A percentile compares a stretch with the other conserved stretches of the same genome.
Conservation (phyloP, 495 filamentous ascomycete genomes). For the Aspergillus wentii region DNA sequence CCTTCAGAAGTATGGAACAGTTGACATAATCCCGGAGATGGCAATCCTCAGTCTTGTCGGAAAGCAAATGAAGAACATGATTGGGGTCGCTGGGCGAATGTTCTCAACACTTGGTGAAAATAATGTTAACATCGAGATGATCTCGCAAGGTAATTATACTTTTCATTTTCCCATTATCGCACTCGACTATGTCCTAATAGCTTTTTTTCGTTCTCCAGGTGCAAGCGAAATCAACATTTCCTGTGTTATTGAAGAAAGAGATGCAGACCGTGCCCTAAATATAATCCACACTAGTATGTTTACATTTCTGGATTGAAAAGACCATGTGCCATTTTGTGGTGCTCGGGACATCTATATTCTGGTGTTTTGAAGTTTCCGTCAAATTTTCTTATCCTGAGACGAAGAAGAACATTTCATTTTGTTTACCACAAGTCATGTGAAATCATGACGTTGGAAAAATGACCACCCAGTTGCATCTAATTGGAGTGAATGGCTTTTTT, state of each 20-base stretch:
- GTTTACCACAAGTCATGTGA: too few relatives aligned
- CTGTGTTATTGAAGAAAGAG: slow-evolving; percentile 88
- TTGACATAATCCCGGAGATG: slow-evolving; percentile 82
- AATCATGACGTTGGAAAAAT: too few relatives aligned
- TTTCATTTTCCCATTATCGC: too few relatives aligned
- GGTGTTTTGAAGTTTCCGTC: too few relatives aligned
- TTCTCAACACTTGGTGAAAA: slow-evolving; percentile 85
- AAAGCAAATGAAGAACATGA: slow-evolving; percentile 91
- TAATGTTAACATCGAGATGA: slow-evolving; percentile 95
- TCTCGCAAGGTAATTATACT: slow-evolving; percentile 73
- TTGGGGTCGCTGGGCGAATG: slow-evolving; percentile 85
- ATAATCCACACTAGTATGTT: slow-evolving; percentile 94
- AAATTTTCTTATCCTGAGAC: too few relatives aligned
- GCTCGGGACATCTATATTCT: too few relatives aligned
- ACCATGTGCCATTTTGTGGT: too few relatives aligned
- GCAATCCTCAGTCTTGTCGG: slow-evolving; percentile 90
- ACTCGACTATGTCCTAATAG: too few relatives aligned
- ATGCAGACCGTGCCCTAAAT: slow-evolving; percentile 87
- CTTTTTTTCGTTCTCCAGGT: slow-evolving; percentile 48
- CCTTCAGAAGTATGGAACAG: slow-evolving; percentile 70
- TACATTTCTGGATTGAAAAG: slow-evolving; percentile 48
- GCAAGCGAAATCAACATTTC: slow-evolving; percentile 98
- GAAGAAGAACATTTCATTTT: too few relatives aligned
- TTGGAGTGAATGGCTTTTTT: too few relatives aligned
- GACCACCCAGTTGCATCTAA: too few relatives aligned